phyloP scores from a whole-genome alignment of 2,329 filamentous ascomycete genomes.

The Geosmithia putterillii region DNA sequence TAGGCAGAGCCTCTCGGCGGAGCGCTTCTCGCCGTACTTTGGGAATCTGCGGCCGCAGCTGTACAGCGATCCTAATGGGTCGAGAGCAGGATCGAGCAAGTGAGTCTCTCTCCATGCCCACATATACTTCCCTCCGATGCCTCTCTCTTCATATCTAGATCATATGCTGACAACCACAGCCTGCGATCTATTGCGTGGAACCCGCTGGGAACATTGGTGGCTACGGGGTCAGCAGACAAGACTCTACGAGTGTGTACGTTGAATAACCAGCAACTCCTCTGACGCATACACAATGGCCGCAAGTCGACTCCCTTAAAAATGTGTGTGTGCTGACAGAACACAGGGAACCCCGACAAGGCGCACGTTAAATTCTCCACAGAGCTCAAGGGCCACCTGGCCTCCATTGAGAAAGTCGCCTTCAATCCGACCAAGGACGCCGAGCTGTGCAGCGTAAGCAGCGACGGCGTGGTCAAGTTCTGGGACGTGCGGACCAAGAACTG shows the following conservation, averaged over 20 bases:
- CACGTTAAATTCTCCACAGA: conserved; percentile 66
- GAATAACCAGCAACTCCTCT: too few species aligned
- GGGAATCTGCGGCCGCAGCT: conserved; percentile 55
- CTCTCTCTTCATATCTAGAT: too few species aligned
- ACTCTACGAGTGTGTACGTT: conserved; percentile 60
- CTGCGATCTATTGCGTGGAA: conserved; percentile 83
- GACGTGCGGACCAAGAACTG: conserved; percentile 63
- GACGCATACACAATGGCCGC: too few species aligned
- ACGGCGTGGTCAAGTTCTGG: conserved; percentile 69
- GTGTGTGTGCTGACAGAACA: too few species aligned
- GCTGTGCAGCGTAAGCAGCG: conserved; percentile 60
- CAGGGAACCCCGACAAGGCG: conserved; percentile 65
- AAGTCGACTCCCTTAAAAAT: too few species aligned
- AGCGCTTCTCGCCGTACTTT: conserved; percentile 57
- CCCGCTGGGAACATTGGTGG: conserved; percentile 69
- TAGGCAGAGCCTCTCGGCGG: conserved; percentile 51
- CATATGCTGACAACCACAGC: conserved; percentile 25
- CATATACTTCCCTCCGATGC: too few species aligned
- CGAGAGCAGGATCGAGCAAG: conserved; percentile 5
- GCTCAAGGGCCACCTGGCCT: conserved; percentile 52
- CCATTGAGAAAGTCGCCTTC: conserved; percentile 66
- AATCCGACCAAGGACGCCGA: conserved; percentile 68
- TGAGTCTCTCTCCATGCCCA: too few species aligned
- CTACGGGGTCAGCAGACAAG: conserved; percentile 62
- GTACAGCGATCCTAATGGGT: conserved; percentile 48